phyloP scores from a whole-genome alignment of 495 filamentous ascomycete species.

The Penicillium pancosmium region DNA sequence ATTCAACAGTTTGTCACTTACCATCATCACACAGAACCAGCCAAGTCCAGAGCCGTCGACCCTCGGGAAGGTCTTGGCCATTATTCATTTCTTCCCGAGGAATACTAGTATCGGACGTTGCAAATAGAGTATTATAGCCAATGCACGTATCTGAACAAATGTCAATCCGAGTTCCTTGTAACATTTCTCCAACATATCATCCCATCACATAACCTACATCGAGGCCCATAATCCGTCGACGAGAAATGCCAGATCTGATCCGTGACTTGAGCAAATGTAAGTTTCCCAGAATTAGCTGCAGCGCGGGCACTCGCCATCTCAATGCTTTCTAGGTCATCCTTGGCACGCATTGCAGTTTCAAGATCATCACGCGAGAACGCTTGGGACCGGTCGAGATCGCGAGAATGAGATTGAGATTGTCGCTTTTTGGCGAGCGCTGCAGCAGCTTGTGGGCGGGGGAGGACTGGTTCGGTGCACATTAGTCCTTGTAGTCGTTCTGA shows the following conservation, averaged over 20 bases:
- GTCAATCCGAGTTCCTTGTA: constrained; percentile 8
- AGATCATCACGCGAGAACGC: constrained; percentile 30
- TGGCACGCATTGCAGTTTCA: constrained; percentile 37
- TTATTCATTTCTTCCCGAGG: constrained; percentile 25
- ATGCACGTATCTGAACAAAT: constrained; percentile 66
- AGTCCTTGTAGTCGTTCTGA: constrained; percentile 67
- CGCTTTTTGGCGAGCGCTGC: constrained; percentile 15
- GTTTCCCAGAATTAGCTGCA: constrained; percentile 25
- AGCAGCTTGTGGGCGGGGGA: constrained; percentile 21
- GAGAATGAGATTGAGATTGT: constrained; percentile 20
- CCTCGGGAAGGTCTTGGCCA: constrained; percentile 58
- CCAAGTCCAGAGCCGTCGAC: constrained; percentile 75
- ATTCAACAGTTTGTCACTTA: constrained; percentile 30
- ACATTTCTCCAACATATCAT: not conserved
- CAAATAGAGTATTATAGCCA: constrained; percentile 79
- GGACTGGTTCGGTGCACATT: constrained; percentile 61
- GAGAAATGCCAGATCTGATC: constrained; percentile 69
- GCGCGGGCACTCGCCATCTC: constrained; percentile 30
- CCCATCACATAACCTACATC: constrained; percentile 39
- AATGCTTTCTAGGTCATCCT: constrained; percentile 26
- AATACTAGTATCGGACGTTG: constrained; percentile 38
- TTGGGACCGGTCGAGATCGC: constrained; percentile 12
- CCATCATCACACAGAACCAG: constrained; percentile 79
- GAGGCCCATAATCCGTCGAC: constrained; percentile 61
- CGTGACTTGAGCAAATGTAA: constrained; percentile 52